Evolutionary conservation across 495 filamentous ascomycete genomes (phyloP), one percentile per base, ranked within the genome.

Genomic region (Hypoxylon crocopeplum): DNA sequence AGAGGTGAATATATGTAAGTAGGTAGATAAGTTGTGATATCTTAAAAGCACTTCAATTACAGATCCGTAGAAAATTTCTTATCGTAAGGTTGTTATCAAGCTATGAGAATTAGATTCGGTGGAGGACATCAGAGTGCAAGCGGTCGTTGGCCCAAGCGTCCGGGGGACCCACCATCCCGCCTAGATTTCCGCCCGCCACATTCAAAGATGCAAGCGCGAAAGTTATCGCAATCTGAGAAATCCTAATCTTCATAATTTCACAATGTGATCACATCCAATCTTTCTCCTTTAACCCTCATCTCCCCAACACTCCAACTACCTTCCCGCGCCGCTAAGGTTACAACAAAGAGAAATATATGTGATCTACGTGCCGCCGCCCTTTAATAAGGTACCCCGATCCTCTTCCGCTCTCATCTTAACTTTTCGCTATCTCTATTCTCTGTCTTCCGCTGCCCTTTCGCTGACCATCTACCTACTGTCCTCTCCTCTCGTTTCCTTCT

Each of bases 171-270:
- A 64, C 38, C 49, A 56, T 64, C 61, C 61, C 61, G 61, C 61
- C 37, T 48, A 33, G 44, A 59, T 59, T 59, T 64, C 48, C 39
- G 44, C 32, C 61, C 60, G 60, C 60, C 60, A 64, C 59, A 63
- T 52, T 54, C 10, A 57, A 48, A 48, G 53, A 55, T 39, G 55
- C 61, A 64, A 54, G 55, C 55, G 61, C 61, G 61, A 64, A 64
- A 64, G 55, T 55, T 55, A 64, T 64, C 61, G 61, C 61, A 64
- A 55, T 64, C 61, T 59, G 12, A 54, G 54, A 64, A 64, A 59
- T 54, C 49, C 29, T 50, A 59, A 64, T 53, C 7, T 10, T 34
- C n/a, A 3, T 6, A 19, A 47, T 58, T 49, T 54, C 61, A 64
- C 61, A 59, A 59, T 64, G 61, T 64, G 61, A 64, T 41, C 46